These are phyloP conservation scores for Mentha longifolia DNA, from an alignment of 257 asterid species.

Conservation along the genomic window DNA sequence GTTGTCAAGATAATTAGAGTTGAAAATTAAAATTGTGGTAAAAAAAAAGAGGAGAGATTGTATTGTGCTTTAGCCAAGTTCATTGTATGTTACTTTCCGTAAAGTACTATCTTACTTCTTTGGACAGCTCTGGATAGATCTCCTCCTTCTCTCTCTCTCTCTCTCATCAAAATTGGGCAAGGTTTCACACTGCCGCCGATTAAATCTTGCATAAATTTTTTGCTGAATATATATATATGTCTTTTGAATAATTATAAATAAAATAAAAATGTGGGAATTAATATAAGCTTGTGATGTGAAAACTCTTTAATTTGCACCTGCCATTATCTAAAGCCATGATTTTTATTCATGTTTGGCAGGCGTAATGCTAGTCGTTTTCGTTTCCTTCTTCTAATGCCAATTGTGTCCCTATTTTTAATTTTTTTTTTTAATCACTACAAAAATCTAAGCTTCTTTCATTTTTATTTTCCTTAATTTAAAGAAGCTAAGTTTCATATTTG, in stretches of 20 bases:
- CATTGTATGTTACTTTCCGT: conserved; percentile 78
- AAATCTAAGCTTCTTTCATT: too few relatives aligned
- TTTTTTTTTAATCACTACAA: too few relatives aligned
- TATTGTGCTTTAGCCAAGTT: conserved; percentile 50
- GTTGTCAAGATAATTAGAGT: conserved; percentile 21
- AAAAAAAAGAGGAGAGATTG: conserved; percentile 24
- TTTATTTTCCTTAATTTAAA: too few relatives aligned
- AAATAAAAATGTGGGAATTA: conserved; percentile 13
- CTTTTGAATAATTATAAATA: not conserved
- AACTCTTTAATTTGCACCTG: conserved; percentile 30
- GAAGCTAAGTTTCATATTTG: too few relatives aligned
- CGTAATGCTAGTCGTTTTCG: not conserved
- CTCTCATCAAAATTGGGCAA: conserved; percentile 16
- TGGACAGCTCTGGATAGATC: conserved; percentile 26
- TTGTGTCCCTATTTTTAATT: not conserved
- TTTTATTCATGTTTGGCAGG: too few relatives aligned
- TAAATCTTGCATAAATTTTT: conserved; percentile 13
- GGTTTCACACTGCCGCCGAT: conserved; percentile 9
- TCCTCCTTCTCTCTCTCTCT: conserved; percentile 38
- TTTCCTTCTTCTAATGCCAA: conserved; percentile 1
- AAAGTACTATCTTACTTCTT: conserved; percentile 49
- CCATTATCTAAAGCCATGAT: conserved; percentile 5
- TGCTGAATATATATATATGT: conserved; percentile 16
- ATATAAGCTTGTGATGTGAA: conserved; percentile 13
- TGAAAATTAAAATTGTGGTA: conserved; percentile 4